Evolutionary conservation across 2,329 filamentous ascomycete species (phyloP).

Genomic region (Fusarium veterinarium): DNA sequence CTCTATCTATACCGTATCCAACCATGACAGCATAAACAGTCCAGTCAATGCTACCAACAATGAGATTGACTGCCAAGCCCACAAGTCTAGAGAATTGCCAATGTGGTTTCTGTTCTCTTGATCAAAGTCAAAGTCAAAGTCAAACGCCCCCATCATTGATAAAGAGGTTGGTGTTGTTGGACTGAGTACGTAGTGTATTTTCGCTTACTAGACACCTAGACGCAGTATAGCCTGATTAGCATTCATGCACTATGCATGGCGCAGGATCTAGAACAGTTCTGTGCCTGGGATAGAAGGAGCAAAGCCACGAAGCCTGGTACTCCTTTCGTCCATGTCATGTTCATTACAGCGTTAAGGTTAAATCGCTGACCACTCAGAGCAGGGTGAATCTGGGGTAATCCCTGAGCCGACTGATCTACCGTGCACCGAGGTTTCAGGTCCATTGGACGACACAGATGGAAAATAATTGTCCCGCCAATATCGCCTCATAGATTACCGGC

Average conservation of each 20-base stretch:
- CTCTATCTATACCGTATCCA: not conserved
- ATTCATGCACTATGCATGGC: not conserved
- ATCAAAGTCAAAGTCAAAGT: not conserved
- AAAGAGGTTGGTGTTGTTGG: not conserved
- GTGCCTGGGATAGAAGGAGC: conserved; percentile 51
- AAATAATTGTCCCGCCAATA: conserved; percentile 7
- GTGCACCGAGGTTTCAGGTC: not conserved
- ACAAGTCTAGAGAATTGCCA: not conserved
- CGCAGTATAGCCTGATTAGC: not conserved
- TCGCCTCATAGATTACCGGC: not conserved
- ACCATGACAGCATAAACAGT: not conserved
- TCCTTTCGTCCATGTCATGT: not conserved
- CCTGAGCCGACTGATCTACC: conserved; percentile 3
- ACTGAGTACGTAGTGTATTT: not conserved
- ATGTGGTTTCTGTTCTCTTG: not conserved
- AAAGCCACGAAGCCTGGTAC: conserved; percentile 37
- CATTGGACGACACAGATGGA: conserved; percentile 6
- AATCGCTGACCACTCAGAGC: not conserved
- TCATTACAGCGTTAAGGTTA: conserved; percentile 2
- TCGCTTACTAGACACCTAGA: not conserved
- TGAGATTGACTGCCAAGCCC: not conserved
- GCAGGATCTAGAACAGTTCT: conserved; percentile 42
- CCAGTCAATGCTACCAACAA: not conserved
- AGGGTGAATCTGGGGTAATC: conserved; percentile 11
- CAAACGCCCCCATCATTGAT: not conserved